Evolutionary conservation across 805 yeast species (phyloP), one percentile per base, ranked within the genome.

Genomic region (Kuraishia capsulata): DNA sequence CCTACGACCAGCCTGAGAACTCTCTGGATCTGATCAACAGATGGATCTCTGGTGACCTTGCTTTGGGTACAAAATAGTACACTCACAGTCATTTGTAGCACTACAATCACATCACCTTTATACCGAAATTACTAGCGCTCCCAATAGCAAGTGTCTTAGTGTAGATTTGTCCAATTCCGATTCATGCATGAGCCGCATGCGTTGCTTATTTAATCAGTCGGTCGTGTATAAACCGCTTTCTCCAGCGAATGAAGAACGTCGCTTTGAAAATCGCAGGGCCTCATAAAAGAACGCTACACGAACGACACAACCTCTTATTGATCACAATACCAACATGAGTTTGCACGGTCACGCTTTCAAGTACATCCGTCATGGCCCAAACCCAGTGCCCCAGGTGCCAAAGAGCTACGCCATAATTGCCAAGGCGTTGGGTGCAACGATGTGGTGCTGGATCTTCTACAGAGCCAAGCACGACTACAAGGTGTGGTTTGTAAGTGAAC

Each of bases 401-500:
- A 62, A 72, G 2, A 61, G 71, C 31, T 71, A 79, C 51, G 69
- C 73, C 41, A 66, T 76, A 59, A 69, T 79, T 17, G 72, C 85
- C 34, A 80, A 81, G 49, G 57, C 70, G 17, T 68, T 86, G 32
- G 95, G 95, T 9, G 95, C 90, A 30, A 71, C 88, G 39, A 80
- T 83, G 85, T 83, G 92, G 84, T 86, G 84, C 61, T 86, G 90
- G 84, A 72, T 86, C 44, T 69, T 86, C 53, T 85, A 82, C 69
- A 71, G 95, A 57, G 68, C 83, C 33, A 78, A 81, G 62, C 78
- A 82, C 56, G 90, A 78, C 50, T 78, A 78, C 47, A 67, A 73
- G 51, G 76, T 73, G 28, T 74, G 78, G 73, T 62, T 69, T 45
- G 81, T 50, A 37, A 36, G 56, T 51, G 23, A 14, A 11, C 6